These are phyloP conservation scores for Cupressus sempervirens DNA, from an alignment of 75 land plant species.

Conservation along the genomic window DNA sequence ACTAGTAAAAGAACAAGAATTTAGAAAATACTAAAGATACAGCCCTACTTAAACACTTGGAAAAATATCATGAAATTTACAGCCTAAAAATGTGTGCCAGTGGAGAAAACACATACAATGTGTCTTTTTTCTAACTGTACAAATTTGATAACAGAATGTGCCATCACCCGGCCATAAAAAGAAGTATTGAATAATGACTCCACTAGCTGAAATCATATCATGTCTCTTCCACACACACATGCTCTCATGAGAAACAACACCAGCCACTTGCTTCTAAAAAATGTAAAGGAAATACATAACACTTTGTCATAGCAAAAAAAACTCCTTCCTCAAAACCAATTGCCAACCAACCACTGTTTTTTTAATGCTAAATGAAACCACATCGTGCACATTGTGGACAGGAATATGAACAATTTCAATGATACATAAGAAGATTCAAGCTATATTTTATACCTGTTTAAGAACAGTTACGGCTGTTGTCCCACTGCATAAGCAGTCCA, in stretches of 20 bases:
- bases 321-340: neutral
- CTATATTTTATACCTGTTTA: slow-evolving; percentile 46
- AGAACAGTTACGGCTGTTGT: slow-evolving; percentile 80
- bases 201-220: neutral
- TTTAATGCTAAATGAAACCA: neutral
- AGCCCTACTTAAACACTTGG: neutral
- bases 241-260: neutral
- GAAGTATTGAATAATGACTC: neutral
- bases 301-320: neutral
- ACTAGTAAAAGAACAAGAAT: neutral
- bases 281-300: neutral
- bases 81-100: neutral
- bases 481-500: slow-evolving; percentile 77
- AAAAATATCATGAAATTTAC: neutral
- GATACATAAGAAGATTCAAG: neutral
- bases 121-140: neutral
- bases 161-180: neutral
- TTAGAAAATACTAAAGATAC: neutral
- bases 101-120: neutral
- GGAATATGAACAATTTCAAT: neutral
- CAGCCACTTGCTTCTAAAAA: neutral
- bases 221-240: neutral
- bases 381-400: neutral
- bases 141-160: neutral
- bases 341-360: neutral